Percentiles rank a stretch among this genome's conserved stretches.
Conservation (phyloP, 1,139 yeast species). For the Sugiyamaella novakii region DNA sequence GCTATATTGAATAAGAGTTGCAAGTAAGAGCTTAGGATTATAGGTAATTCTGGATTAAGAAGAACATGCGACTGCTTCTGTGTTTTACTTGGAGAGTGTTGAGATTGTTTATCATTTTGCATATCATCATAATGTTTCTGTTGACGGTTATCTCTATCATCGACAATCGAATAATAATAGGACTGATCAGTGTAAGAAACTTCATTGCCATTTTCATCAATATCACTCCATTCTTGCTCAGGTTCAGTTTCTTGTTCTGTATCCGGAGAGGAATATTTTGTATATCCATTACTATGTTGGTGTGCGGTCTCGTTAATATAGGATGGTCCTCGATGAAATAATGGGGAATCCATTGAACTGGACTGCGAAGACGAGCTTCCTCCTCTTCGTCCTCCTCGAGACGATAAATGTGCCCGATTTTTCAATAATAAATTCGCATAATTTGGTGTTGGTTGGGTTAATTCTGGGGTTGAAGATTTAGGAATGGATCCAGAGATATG, state of each 20-base stretch:
- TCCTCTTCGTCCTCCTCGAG: background rate
- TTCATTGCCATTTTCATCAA: conserved; percentile 13
- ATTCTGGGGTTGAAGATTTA: conserved; percentile 8
- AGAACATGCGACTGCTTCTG: conserved; percentile 28
- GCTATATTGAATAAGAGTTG: conserved; percentile 69
- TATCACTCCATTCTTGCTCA: conserved; percentile 8
- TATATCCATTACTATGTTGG: background rate
- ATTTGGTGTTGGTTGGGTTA: conserved; percentile 13
- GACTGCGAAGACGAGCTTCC: background rate
- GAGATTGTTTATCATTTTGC: background rate
- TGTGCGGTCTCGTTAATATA: no score
- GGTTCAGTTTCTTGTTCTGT: background rate
- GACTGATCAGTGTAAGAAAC: conserved; percentile 1
- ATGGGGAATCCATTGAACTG: background rate
- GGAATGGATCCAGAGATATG: background rate
- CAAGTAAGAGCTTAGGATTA: conserved; percentile 66
- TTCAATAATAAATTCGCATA: conserved; percentile 16
- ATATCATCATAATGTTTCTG: background rate
- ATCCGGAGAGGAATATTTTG: background rate
- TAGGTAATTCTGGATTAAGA: conserved; percentile 61
- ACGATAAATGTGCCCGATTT: background rate
- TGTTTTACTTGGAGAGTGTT: background rate
- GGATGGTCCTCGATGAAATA: background rate
- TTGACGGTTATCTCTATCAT: background rate
- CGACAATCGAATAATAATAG: background rate